Base-by-base conservation (phyloP, 345 rosid genomes). In the Hevea brasiliensis region DNA sequence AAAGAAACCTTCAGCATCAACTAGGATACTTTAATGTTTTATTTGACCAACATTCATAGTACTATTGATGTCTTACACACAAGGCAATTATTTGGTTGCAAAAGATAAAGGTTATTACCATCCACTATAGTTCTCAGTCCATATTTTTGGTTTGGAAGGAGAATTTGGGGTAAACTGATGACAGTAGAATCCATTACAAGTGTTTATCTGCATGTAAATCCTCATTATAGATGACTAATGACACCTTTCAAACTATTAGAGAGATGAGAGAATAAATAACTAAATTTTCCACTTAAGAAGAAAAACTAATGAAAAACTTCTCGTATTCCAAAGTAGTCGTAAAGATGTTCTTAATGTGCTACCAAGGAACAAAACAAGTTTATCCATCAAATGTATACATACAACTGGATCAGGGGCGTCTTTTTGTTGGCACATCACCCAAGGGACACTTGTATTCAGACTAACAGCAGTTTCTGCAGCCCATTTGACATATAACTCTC, bases 401-500 rank as follows among this genome's bases (percentile, higher is more conserved):
- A 89, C 93, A 55, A 87, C 71, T 29, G 90, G 90, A 81, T 85
- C 89, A 14, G 93, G 90, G 10, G 93, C 93, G 69, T 89, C 90
- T 26, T 7, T 62, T 61, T 89, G 90, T 51, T 7, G 58, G 59
- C 93, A 89, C 90, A 89, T 89, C 75, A 87, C 89, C 90, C 93
- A 89, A 2, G 93, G 93, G 9, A 87, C 89, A n/a, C 84, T 72
- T 44, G 88, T 84, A 27, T 87, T 89, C 63, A 87, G 81, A 84
- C 69, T 76, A 76, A 89, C 71, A 56, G 93, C 90, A 73, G 90
- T 81, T 62, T 85, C 84, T 13, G 93, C 91, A n/a, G 88, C 91
- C 91, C 92, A 89, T 71, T 75, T 72, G 69, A 85, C 81, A 62
- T 87, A 89, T 48, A 83, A 70, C 56, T 73, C 74, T 67, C 93